A percentile compares a stretch with the other conserved stretches of the same genome.
Evolutionary conservation across 1,284 basidiomycete genomes (phyloP).

Genomic region (Pholiota adiposa): DNA sequence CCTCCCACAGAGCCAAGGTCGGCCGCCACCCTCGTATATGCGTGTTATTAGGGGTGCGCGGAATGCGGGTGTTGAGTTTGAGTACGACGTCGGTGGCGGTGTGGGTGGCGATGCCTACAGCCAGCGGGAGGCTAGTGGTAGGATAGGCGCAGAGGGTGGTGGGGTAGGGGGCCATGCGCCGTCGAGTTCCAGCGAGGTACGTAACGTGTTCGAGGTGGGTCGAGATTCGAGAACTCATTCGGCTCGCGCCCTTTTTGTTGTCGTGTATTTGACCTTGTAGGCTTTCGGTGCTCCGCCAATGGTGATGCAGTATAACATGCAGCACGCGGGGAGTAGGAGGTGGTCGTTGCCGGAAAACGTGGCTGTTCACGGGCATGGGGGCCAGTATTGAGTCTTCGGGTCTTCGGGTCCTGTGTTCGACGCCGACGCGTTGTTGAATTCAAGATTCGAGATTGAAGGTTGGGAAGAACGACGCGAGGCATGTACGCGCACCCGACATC

Average conservation of each 20-base stretch:
- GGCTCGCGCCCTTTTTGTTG: background rate
- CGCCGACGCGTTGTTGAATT: too few species aligned
- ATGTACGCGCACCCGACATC: slow-evolving; percentile 6
- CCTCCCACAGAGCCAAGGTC: background rate
- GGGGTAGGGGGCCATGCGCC: background rate
- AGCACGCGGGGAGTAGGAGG: slow-evolving; percentile 13
- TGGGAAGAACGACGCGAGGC: background rate
- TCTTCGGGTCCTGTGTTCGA: too few species aligned
- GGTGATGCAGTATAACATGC: slow-evolving; percentile 2
- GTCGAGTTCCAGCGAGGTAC: slow-evolving; percentile 7
- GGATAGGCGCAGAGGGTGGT: background rate
- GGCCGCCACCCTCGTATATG: slow-evolving; percentile 18
- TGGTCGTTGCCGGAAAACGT: slow-evolving; percentile 23
- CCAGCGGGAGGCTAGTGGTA: slow-evolving; percentile 5
- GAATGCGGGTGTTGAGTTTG: slow-evolving; percentile 4
- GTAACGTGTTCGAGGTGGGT: background rate
- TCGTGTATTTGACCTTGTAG: slow-evolving; percentile 2
- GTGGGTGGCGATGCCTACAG: too few species aligned
- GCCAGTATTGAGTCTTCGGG: slow-evolving; percentile 14
- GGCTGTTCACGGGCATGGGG: slow-evolving; percentile 8
- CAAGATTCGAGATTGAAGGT: too few species aligned
- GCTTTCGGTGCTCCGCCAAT: background rate
- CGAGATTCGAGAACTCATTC: background rate
- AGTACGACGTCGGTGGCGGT: background rate
- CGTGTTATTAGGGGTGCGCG: slow-evolving; percentile 9